Base-by-base conservation (phyloP, 2,329 filamentous ascomycete genomes). In the Colletotrichum sp. region DNA sequence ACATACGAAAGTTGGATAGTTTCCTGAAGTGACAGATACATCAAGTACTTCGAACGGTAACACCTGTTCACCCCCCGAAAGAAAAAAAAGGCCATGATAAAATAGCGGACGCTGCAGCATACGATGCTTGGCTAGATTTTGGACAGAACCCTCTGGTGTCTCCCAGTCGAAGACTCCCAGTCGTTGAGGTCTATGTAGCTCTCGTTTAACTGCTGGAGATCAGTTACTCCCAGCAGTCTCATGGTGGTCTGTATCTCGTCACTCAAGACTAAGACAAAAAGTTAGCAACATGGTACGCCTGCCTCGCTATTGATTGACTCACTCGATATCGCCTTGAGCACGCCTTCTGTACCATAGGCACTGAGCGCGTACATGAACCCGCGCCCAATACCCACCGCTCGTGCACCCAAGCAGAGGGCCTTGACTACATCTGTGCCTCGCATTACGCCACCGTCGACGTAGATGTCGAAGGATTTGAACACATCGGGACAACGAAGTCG, bases 1-100 rank as follows among this genome's bases (percentile, higher is more conserved):
- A n/a, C 18, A n/a, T 34, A 34, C 34, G 34, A n/a, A 12, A 49
- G 44, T 49, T 2, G 44, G 10, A 13, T 7, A 49, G 0, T 12
- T 49, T 6, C 5, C 6, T 5, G 44, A 49, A 49, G n/a, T 49
- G 44, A n/a, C n/a, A n/a, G n/a, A 13, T 21, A n/a, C 6, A 2
- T 6, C 2, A 13, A n/a, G 18, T 3, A 6, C n/a, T 21, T n/a
- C 44, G 3, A 49, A 7, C 44, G 1, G 0, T 1, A 49, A 21
- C n/a, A 21, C n/a, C n/a, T n/a, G 7, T 4, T n/a, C 5, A 49
- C 9, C 9, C 2, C 10, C 39, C 18, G 2, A 6, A 6, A 4
- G 18, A 49, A 0, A 2, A 12, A 12, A 52, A 52, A 52, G 0
- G 12, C 44, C 10, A 8, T 8, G 6, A 13, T 24, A 2, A 8